Evolutionary conservation across 768 basidiomycete species (phyloP), one percentile per base, ranked within the genome.

Genomic region (Rhodotorula sphaerocarpa): DNA sequence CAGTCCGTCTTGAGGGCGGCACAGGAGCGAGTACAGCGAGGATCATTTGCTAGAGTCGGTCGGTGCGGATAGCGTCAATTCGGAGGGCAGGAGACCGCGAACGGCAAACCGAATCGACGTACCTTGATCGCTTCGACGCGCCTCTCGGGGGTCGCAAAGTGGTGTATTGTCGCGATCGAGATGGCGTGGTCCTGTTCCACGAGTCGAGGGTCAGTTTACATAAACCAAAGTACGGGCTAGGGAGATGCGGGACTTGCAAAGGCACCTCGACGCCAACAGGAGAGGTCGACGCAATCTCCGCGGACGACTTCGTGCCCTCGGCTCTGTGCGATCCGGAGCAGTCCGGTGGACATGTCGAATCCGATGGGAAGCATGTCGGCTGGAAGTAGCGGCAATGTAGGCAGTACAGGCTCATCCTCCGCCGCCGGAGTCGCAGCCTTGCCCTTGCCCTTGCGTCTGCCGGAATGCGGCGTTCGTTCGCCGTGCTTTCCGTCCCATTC

Each of bases 101-200:
- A n/a, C n/a, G n/a, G n/a, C n/a, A n/a, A n/a, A n/a, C n/a, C n/a
- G n/a, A n/a, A n/a, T n/a, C n/a, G 41, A 25, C 65, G 36, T 65
- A 88, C 90, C 80, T 88, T 79, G 12, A 96, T 82, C 3, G 90
- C 86, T 23, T 79, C 73, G 65, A 78, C 80, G 25, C 95, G 81
- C 39, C 95, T 82, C 58, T 81, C 80, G 15, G 80, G 79, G 0
- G 90, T 93, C 5, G 90, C 84, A 9, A 99, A 80, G 75, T 99
- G 95, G 72, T 99, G 95, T 50, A 97, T 88, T 3, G 93, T 97
- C 31, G 95, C 95, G 66, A 99, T 92, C 7, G 92, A 95, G 52
- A 99, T 91, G 3, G 87, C 87, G 71, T 90, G 95, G 78, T 96
- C 90, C 92, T 96, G 69, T 25, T n/a, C 20, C 12, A 5, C 4